Base-by-base conservation (phyloP, 371 early-diverging fungal species). In the Actinomortierella wolfii region DNA sequence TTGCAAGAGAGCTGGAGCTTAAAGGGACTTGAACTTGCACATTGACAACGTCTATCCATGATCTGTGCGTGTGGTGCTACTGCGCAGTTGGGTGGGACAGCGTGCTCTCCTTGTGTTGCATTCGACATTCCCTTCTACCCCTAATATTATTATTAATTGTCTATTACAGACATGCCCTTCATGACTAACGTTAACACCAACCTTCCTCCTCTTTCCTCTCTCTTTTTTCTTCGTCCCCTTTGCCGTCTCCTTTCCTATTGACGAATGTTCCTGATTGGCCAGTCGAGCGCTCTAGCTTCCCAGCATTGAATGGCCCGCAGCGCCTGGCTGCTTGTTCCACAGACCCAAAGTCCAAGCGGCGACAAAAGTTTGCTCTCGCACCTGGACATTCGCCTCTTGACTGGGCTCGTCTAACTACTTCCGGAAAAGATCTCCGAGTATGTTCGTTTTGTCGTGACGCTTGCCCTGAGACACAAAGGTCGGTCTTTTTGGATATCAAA, bases 381-480 rank as follows among this genome's bases (percentile, higher is more conserved):
- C 95, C 96, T 0, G 97, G 97, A 0, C 90, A 92, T 68, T 97
- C 97, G 3, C 86, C 96, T 28, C 68, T 95, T 26, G 97, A 97
- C 79, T 97, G 98, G 98, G 93, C 93, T n/a, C 79, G 86, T 26
- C 79, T 96, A 4, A 89, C 85, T 42, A 68, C 70, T 13, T 92
- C 94, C 1, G 93, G 92, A 15, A 74, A 83, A 43, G 86, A 94
- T 74, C 79, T 94, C n/a, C 78, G 92, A 54, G 92, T 87, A 84
- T 59, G 59, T 34, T n/a, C 13, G 40, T 51, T 21, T 43, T 34
- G 41, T 25, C 14, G 40, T 20, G 18, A 34, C 24, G 46, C 20
- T 23, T 14, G 13, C 39, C 20, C 21, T 21, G 7, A 9, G 46
- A 56, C 0, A 24, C 20, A 21, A 26, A 9, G 13, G 17, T 45